These are phyloP conservation scores for Triglochin maritima DNA, from an alignment of 106 monocot species.

Conservation along the genomic window DNA sequence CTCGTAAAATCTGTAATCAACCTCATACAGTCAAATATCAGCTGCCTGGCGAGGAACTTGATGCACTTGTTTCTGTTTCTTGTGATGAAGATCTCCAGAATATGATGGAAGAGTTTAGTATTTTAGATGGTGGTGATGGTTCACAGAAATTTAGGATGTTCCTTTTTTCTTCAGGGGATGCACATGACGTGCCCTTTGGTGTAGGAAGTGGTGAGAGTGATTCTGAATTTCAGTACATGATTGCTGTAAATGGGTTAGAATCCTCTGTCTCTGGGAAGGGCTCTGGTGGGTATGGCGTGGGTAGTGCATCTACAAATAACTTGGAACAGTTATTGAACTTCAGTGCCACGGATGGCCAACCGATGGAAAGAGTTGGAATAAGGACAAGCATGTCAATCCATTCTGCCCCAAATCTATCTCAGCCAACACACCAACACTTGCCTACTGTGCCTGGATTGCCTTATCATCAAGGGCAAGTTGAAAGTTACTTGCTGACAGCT, in stretches of 20 bases:
- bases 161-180: conserved; percentile 57
- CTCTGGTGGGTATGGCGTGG: conserved; percentile 39
- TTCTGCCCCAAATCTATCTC: conserved; percentile 11
- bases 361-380: conserved; percentile 12
- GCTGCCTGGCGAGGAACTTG: conserved; percentile 80
- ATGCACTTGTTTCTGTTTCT: conserved; percentile 84
- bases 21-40: conserved; percentile 81
- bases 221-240: conserved; percentile 60
- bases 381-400: conserved; percentile 2
- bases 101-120: conserved; percentile 91
- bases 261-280: conserved; percentile 19
- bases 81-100: conserved; percentile 85
- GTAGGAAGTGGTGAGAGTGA: conserved; percentile 51
- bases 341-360: conserved; percentile 29
- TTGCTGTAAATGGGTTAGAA: conserved; percentile 91
- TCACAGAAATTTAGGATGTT: conserved; percentile 81
- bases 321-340: conserved; percentile 63
- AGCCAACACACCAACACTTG: conserved; percentile 15
- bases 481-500: conserved; percentile 17
- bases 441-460: conserved; percentile 19
- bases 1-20: conserved; percentile 36
- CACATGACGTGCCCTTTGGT: conserved; percentile 35
- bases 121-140: conserved; percentile 41
- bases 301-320: conserved; percentile 36
- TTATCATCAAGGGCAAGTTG: conserved; percentile 23